Base-by-base conservation (phyloP, 768 basidiomycete species). In the Russula dissimulans region DNA sequence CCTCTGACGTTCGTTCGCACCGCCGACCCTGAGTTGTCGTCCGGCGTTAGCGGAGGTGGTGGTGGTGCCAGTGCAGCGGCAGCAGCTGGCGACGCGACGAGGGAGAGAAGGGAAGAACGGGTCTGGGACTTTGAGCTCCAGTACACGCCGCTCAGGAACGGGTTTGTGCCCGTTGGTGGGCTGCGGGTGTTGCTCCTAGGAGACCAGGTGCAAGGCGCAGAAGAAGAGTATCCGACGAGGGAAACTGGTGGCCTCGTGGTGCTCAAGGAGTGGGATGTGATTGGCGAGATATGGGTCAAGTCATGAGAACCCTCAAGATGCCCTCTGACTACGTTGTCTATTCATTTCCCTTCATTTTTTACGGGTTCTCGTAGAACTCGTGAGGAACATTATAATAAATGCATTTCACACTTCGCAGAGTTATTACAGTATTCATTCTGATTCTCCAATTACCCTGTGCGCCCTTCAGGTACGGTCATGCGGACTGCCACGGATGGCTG, bases 401-500 rank as follows among this genome's bases (percentile, higher is more conserved):
- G 55, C 38, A 31, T 46, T 60, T 58, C 61, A 54, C 54, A 31
- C 34, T 53, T 47, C 18, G 58, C 34, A 54, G 57, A 47, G 29
- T 44, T 50, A 54, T 54, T 60, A 60, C 41, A 49, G 26, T 49
- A 18, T 45, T 17, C 47, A 31, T 38, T 55, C 46, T 45, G 56
- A 38, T 44, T 36, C n/a, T 41, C 32, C 22, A 36, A 17, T 47
- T 26, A 5, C 34, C 12, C 26, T 41, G 18, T 36, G n/a, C 10
- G 15, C 43, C 5, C 17, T 22, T 38, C 31, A 4, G 45, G 32
- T 31, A 38, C 6, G 50, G 31, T 68, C 67, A 85, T 42, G 76
- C 80, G 22, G 79, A 74, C 46, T 82, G 71, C 91, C 91, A 94
- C 9, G 91, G 86, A 67, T 95, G 91, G 70, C 91, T 93, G 68